phyloP scores from a whole-genome alignment of 1,284 basidiomycete genomes.

The Pyrrhoderma noxium region DNA sequence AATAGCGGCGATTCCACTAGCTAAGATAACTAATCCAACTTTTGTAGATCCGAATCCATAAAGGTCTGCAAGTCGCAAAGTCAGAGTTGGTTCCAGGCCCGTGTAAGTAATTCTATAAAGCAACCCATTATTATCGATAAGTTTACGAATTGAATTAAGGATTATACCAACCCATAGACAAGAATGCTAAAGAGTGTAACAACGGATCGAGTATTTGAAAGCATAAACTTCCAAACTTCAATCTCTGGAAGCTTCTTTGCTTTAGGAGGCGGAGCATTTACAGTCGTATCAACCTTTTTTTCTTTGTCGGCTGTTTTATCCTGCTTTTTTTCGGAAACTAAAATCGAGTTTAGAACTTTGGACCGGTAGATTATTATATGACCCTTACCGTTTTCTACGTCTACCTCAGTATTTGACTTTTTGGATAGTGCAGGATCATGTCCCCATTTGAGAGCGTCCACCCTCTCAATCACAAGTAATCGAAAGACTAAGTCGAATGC shows the following conservation, averaged over 20 bases:
- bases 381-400: constrained; percentile 1
- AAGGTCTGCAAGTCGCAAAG: constrained; percentile 52
- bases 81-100: constrained; percentile 56
- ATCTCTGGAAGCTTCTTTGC: not conserved
- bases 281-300: not conserved
- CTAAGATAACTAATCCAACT: constrained; percentile 68
- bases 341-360: not conserved
- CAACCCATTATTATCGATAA: constrained; percentile 1
- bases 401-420: not conserved
- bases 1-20: constrained; percentile 59
- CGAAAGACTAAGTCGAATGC: constrained; percentile 57
- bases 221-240: constrained; percentile 21
- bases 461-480: constrained; percentile 55
- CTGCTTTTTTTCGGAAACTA: not conserved
- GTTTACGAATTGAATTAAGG: constrained; percentile 2
- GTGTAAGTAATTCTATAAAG: constrained; percentile 42
- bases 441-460: constrained; percentile 47
- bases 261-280: not conserved
- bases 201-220: constrained; percentile 34
- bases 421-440: constrained; percentile 35
- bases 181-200: constrained; percentile 44
- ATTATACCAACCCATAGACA: constrained; percentile 47
- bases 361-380: not conserved
- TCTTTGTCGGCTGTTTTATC: not conserved
- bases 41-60: constrained; percentile 55